phyloP scores from a whole-genome alignment of 108 stramenopile genomes.

The Fistulifera pelliculosa region DNA sequence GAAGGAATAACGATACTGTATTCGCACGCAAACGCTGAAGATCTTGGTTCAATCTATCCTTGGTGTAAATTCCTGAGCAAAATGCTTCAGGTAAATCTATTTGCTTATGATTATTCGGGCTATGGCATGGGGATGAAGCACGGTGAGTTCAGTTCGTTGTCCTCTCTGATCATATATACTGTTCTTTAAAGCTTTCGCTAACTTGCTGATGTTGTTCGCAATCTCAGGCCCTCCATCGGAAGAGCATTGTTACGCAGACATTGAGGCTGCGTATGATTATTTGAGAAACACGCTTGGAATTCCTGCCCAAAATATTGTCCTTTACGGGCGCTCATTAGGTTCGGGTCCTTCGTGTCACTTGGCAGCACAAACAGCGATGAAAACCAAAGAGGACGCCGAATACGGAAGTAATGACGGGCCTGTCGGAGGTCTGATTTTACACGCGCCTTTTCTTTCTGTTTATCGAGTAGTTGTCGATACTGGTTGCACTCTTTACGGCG shows the following conservation, averaged over 20 bases:
- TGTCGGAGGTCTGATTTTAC: constrained; percentile 92
- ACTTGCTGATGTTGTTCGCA: not conserved
- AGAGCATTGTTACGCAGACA: constrained; percentile 90
- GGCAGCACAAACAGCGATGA: constrained; percentile 68
- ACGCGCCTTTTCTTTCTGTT: constrained; percentile 90
- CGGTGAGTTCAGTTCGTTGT: not conserved
- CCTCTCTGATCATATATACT: not conserved
- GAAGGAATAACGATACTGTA: constrained; percentile 78
- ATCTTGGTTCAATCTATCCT: constrained; percentile 86
- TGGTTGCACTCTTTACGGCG: constrained; percentile 89
- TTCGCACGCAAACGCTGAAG: constrained; percentile 92
- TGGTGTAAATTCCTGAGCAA: constrained; percentile 88
- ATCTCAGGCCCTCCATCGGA: constrained; percentile 68
- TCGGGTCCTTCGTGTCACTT: constrained; percentile 93
- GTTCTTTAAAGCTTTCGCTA: not conserved
- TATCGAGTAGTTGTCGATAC: constrained; percentile 89
- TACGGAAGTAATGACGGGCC: constrained; percentile 19
- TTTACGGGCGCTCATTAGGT: constrained; percentile 91
- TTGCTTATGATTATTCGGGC: constrained; percentile 98
- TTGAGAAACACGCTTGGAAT: constrained; percentile 62
- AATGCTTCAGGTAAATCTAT: constrained; percentile 88
- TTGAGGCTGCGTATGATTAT: constrained; percentile 87
- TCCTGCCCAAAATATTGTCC: constrained; percentile 77
- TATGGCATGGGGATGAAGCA: constrained; percentile 39
- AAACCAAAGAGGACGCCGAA: constrained; percentile 34